Base-by-base conservation (phyloP, 257 asterid species). In the Avicennia marina region DNA sequence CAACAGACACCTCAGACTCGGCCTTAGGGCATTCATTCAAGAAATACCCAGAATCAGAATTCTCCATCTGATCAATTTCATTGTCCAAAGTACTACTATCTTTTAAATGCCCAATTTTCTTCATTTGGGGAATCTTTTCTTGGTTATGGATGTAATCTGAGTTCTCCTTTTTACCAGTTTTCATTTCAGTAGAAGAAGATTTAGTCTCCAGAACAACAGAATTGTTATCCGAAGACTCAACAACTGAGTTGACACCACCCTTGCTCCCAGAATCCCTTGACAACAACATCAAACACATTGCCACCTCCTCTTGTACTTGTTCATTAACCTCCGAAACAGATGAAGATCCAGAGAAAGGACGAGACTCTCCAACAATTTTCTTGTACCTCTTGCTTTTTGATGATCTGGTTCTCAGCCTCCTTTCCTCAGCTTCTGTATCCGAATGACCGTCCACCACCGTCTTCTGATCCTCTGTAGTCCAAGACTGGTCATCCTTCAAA, bases 41-140 rank as follows among this genome's bases (percentile, higher is more conserved):
- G 74, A 81, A 87, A 73, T 91, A 87, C 34, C 80, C 98, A 15
- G 98, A 89, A 68, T 86, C 97, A 29, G 97, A 89, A 53, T 81
- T 71, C 62, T 79, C 90, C 51, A 61, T 60, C 34, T 76, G 56
- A 17, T 53, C 74, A 36, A 67, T 52, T 50, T 71, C 84, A 36
- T 16, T 77, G 36, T 64, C 79, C 66, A 70, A 42, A 56, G 29
- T n/a, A n/a, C n/a, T 47, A 62, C 57, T 43, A 21, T 58, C 76
- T 49, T 71, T 67, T 13, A 71, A 25, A 46, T 49, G 65, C 38
- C 38, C 71, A 57, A 11, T 33, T 33, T 69, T 70, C 62, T 65
- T 61, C 13, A 42, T 42, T n/a, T n/a, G n/a, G n/a, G n/a, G n/a
- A 33, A 58, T 47, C 47, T 64, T 78, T 4, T 56, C 73, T 31